Evolutionary conservation across 768 basidiomycete species (phyloP).

Genomic region (Lyophyllum semitale): DNA sequence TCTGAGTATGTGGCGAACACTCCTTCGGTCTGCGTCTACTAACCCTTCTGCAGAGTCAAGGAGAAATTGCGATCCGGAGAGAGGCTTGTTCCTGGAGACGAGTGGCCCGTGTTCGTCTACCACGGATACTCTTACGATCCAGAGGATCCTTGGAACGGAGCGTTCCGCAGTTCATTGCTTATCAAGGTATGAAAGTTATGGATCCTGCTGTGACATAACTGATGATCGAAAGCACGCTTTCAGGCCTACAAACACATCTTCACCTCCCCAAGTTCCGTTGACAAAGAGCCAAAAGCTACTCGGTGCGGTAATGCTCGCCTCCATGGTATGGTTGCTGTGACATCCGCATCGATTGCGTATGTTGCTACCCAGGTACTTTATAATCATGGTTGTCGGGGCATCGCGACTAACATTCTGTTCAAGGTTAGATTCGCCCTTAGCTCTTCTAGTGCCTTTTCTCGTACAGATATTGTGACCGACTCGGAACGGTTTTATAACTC

Average conservation of each 20-base stretch:
- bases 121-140: too few species aligned
- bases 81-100: constrained; percentile 11
- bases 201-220: constrained; percentile 25
- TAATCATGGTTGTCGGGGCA: constrained; percentile 17
- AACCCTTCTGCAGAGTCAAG: not conserved
- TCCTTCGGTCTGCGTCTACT: not conserved
- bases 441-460: constrained; percentile 16
- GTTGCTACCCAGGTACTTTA: constrained; percentile 20
- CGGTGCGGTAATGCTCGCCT: too few species aligned
- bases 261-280: too few species aligned
- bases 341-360: too few species aligned
- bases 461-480: constrained; percentile 20
- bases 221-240: not conserved
- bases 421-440: constrained; percentile 19
- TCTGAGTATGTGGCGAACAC: constrained; percentile 7
- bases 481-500: constrained; percentile 24
- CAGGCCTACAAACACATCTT: too few species aligned
- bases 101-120: too few species aligned
- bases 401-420: not conserved
- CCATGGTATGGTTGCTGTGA: constrained; percentile 12
- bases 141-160: too few species aligned
- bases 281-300: too few species aligned
- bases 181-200: constrained; percentile 26
- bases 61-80: constrained; percentile 13
- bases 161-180: constrained; percentile 20